Evolutionary conservation across 192 early-diverging fungal genomes (phyloP).

Genomic region (Hyaloraphidium curvatum): DNA sequence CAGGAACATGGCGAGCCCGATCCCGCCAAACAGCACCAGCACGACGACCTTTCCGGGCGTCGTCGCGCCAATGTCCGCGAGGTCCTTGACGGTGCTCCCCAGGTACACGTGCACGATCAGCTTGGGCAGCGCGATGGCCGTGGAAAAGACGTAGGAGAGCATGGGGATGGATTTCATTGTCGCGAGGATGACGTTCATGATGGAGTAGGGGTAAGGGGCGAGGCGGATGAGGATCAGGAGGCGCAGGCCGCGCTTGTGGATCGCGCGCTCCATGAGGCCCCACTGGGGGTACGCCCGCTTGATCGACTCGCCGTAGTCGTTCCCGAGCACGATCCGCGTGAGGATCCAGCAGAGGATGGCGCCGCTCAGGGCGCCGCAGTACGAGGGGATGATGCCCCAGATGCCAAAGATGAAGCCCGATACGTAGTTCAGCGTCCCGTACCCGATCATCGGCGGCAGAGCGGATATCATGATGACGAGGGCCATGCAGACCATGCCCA

Average conservation of each 20-base stretch:
- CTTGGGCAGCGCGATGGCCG: neutral
- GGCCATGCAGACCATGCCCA: neutral
- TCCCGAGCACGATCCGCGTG: too few species aligned
- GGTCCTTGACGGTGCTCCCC: neutral
- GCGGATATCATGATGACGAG: neutral
- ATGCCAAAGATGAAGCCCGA: neutral
- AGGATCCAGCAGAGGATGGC: neutral
- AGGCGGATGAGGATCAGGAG: constrained; percentile 1
- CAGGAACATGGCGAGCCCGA: neutral
- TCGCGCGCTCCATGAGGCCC: neutral
- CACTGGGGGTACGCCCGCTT: neutral
- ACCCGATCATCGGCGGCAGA: neutral
- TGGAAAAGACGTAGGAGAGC: neutral
- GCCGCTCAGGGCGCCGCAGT: neutral
- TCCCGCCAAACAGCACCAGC: neutral
- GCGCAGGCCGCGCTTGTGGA: neutral
- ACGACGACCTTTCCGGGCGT: neutral
- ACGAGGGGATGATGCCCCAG: neutral
- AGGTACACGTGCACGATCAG: neutral
- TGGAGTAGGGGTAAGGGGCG: neutral
- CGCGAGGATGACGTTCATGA: neutral
- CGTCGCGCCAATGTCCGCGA: too few species aligned
- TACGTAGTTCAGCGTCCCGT: neutral
- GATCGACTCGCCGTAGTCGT: too few species aligned
- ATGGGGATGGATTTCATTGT: neutral